Conservation (phyloP, 192 early-diverging fungal genomes). For the Backusella tuberculispora region DNA sequence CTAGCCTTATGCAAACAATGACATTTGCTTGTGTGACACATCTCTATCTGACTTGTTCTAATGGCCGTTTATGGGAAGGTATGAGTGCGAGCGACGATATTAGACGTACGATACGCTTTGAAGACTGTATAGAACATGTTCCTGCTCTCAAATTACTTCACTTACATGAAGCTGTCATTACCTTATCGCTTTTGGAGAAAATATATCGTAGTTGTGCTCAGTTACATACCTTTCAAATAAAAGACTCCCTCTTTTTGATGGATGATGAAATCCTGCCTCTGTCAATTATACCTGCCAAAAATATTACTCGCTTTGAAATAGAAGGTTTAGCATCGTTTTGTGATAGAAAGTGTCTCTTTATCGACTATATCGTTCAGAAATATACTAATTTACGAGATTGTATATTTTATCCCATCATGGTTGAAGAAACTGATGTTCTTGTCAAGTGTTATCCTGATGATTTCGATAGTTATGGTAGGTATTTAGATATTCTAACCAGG, state of each 20-base stretch:
- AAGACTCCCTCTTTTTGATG: background rate
- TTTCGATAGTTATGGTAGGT: background rate
- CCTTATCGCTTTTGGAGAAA: background rate
- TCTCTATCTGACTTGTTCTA: background rate
- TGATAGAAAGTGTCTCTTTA: background rate
- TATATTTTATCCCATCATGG: background rate
- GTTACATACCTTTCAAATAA: background rate
- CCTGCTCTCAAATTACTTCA: background rate
- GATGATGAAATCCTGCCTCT: background rate
- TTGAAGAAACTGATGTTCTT: background rate
- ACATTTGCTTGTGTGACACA: background rate
- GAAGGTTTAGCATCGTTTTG: background rate
- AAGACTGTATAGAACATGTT: background rate
- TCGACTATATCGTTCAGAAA: background rate
- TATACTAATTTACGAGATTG: background rate
- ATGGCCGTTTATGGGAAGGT: background rate
- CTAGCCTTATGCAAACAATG: background rate
- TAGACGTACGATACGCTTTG: background rate
- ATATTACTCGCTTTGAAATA: background rate
- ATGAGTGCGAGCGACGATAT: background rate
- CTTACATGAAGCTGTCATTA: background rate
- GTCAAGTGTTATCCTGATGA: background rate
- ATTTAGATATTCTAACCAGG: background rate
- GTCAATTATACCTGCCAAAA: background rate
- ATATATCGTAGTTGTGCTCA: background rate